Evolutionary conservation across 2,329 filamentous ascomycete genomes (phyloP).

Genomic region (Leptographium procerum): DNA sequence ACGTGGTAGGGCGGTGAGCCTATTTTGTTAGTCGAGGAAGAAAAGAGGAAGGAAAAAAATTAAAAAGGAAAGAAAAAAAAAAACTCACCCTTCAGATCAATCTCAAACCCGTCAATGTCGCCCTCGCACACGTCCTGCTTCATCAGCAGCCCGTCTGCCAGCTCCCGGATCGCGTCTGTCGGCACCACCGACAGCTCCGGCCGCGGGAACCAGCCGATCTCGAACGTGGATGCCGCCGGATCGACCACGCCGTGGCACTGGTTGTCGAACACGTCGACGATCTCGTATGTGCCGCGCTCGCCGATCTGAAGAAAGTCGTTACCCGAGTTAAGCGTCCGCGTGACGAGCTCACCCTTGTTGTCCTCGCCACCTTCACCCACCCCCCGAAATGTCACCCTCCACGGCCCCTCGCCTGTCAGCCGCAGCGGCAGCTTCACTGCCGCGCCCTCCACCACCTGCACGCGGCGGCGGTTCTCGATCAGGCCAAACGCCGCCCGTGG

Average conservation of each 20-base stretch:
- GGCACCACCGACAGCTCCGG: constrained; percentile 60
- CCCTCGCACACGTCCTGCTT: constrained; percentile 88
- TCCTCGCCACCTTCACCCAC: constrained; percentile 17
- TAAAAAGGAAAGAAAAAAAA: background rate
- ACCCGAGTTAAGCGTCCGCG: constrained; percentile 36
- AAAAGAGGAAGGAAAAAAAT: background rate
- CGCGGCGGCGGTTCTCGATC: constrained; percentile 65
- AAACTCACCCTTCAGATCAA: constrained; percentile 60
- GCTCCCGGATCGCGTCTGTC: constrained; percentile 44
- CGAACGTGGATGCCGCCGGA: constrained; percentile 58
- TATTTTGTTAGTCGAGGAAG: constrained; percentile 19
- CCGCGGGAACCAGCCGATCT: constrained; percentile 74
- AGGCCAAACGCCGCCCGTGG: constrained; percentile 79
- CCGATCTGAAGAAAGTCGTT: constrained; percentile 62
- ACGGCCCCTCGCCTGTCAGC: constrained; percentile 75
- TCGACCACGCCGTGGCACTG: constrained; percentile 78
- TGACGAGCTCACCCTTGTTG: constrained; percentile 20
- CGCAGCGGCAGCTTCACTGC: constrained; percentile 67
- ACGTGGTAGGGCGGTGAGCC: constrained; percentile 72
- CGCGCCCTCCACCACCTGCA: constrained; percentile 67
- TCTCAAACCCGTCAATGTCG: constrained; percentile 79
- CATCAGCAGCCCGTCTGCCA: constrained; percentile 41
- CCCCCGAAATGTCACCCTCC: constrained; percentile 68
- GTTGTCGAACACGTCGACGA: constrained; percentile 64
- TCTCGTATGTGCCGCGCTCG: constrained; percentile 64